Percentiles rank a stretch among this genome's conserved stretches.
These are phyloP conservation scores for Isatis tinctoria DNA, from an alignment of 345 rosid genomes.

Conservation along the genomic window DNA sequence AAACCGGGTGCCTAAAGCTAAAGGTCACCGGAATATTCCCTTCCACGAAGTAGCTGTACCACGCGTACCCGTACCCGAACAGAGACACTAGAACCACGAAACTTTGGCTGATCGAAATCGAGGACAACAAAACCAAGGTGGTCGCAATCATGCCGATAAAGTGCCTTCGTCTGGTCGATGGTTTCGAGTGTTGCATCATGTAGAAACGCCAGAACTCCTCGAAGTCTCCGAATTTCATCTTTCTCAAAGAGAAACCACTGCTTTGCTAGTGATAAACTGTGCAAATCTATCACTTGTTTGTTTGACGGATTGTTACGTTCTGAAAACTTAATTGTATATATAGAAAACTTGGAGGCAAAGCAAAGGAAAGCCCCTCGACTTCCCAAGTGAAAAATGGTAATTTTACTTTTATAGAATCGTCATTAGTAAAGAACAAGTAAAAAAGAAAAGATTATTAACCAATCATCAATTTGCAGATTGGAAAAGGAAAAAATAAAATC, in stretches of 20 bases:
- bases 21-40: constrained; percentile 73
- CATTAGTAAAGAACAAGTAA: too few species aligned
- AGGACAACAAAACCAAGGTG: constrained; percentile 40
- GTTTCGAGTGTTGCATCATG: constrained; percentile 84
- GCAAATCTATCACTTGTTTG: too few species aligned
- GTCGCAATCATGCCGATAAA: constrained; percentile 66
- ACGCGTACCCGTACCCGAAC: constrained; percentile 74
- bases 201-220: constrained; percentile 96
- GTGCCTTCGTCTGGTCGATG: constrained; percentile 82
- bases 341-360: too few species aligned
- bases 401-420: too few species aligned
- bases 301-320: too few species aligned
- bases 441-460: too few species aligned
- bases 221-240: constrained; percentile 86
- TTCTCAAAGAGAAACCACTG: neutral
- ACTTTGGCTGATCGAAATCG: constrained; percentile 59
- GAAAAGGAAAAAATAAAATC: too few species aligned
- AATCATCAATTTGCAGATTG: too few species aligned
- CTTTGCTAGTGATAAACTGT: too few species aligned
- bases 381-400: too few species aligned
- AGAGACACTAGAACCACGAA: constrained; percentile 58
- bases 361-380: too few species aligned
- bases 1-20: constrained; percentile 86
- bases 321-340: too few species aligned
- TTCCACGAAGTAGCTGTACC: constrained; percentile 97